Conservation (phyloP, 2,329 filamentous ascomycete species). For the Macroventuria anomochaeta region DNA sequence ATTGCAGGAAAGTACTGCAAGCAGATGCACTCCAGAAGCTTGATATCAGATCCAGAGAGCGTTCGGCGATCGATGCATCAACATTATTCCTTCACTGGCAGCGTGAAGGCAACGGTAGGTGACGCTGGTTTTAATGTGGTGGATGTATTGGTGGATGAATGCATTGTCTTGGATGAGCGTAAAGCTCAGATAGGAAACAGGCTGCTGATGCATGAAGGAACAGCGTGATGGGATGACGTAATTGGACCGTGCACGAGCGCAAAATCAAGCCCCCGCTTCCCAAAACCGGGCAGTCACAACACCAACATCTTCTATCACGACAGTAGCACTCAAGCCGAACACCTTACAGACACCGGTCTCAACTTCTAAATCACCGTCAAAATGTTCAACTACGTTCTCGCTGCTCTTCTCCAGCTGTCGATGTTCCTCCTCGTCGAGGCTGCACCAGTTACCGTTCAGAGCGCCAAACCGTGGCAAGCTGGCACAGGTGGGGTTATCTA, state of each 20-base stretch:
- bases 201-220: conserved; percentile 3
- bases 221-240: conserved; percentile 17
- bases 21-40: too few species aligned
- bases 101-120: too few species aligned
- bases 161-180: background rate
- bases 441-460: conserved; percentile 50
- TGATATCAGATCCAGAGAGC: too few species aligned
- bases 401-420: conserved; percentile 61
- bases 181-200: background rate
- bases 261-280: conserved; percentile 5
- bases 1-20: too few species aligned
- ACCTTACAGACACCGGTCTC: background rate
- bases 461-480: conserved; percentile 61
- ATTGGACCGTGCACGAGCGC: background rate
- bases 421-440: conserved; percentile 59
- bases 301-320: conserved; percentile 3
- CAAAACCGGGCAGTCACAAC: conserved; percentile 9
- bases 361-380: conserved; percentile 7
- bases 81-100: too few species aligned
- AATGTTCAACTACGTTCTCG: conserved; percentile 46
- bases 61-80: too few species aligned
- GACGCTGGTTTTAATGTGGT: too few species aligned
- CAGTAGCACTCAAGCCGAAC: background rate
- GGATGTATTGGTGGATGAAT: background rate
- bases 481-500: conserved; percentile 67